A percentile compares a stretch with the other conserved stretches of the same genome.
Conservation (phyloP, 1,284 basidiomycete genomes). For the Porodaedalea pini region DNA sequence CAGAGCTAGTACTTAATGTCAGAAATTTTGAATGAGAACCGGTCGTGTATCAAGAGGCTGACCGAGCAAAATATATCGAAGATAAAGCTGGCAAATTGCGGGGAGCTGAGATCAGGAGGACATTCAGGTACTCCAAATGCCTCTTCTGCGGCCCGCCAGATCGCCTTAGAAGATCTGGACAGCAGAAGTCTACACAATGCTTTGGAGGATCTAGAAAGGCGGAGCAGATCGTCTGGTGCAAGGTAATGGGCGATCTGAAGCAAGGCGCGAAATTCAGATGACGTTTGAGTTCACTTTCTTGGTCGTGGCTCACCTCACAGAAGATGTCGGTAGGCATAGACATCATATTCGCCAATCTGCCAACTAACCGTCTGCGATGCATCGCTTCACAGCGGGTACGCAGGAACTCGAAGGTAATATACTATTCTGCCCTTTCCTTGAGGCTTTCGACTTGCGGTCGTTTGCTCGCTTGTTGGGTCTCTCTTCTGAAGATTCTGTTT, state of each 20-base stretch:
- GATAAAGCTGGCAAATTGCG: constrained; percentile 11
- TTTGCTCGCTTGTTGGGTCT: no score
- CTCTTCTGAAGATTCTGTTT: no score
- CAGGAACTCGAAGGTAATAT: no score
- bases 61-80: constrained; percentile 11
- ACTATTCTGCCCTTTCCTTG: no score
- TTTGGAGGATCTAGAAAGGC: constrained; percentile 1
- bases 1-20: neutral
- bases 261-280: neutral
- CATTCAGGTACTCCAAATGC: neutral
- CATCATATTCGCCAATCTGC: neutral
- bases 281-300: neutral
- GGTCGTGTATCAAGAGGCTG: neutral
- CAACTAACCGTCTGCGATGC: neutral
- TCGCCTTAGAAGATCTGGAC: constrained; percentile 1
- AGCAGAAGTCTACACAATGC: neutral
- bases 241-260: constrained; percentile 2
- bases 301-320: constrained; percentile 2
- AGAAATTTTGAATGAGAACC: neutral
- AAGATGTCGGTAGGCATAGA: constrained; percentile 10
- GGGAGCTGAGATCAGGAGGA: constrained; percentile 5
- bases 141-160: neutral
- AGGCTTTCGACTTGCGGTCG: no score
- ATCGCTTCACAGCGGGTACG: no score
- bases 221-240: neutral